Evolutionary conservation across 1,284 basidiomycete species (phyloP).

Genomic region (Trichosporon sp.): DNA sequence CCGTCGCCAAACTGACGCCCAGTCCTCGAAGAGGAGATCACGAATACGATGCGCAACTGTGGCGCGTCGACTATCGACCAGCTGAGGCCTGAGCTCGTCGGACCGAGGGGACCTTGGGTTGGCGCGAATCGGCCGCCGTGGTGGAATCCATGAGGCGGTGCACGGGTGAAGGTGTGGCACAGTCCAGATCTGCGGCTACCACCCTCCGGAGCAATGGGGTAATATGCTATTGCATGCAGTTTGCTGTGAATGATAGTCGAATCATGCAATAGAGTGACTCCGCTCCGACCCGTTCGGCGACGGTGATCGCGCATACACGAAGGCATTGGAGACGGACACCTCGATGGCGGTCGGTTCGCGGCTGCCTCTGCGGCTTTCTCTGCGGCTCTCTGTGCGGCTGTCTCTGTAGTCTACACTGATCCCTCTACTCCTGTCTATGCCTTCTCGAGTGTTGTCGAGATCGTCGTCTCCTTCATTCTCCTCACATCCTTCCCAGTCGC

Average conservation of each 20-base stretch:
- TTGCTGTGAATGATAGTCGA: not conserved
- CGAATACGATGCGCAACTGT: constrained; percentile 52
- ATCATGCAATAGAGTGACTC: not conserved
- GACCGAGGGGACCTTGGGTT: constrained; percentile 44
- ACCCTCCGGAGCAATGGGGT: no score
- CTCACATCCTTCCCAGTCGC: no score
- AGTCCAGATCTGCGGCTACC: no score
- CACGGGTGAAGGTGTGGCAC: no score
- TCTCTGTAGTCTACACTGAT: no score
- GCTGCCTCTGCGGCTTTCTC: not conserved
- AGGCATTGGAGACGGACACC: not conserved
- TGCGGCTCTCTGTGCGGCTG: no score
- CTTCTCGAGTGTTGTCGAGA: no score
- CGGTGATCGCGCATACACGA: not conserved
- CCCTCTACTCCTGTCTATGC: no score
- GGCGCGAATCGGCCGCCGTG: constrained; percentile 36
- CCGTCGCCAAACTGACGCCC: constrained; percentile 11
- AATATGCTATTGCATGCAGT: no score
- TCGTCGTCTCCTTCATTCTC: no score
- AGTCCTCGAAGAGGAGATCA: constrained; percentile 53
- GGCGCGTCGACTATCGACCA: constrained; percentile 54
- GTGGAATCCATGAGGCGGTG: constrained; percentile 1
- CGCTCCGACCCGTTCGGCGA: not conserved
- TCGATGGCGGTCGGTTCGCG: not conserved
- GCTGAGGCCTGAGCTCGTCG: constrained; percentile 72